Base-by-base conservation (phyloP, 768 basidiomycete species). In the Candolleomyces aberdarensis region DNA sequence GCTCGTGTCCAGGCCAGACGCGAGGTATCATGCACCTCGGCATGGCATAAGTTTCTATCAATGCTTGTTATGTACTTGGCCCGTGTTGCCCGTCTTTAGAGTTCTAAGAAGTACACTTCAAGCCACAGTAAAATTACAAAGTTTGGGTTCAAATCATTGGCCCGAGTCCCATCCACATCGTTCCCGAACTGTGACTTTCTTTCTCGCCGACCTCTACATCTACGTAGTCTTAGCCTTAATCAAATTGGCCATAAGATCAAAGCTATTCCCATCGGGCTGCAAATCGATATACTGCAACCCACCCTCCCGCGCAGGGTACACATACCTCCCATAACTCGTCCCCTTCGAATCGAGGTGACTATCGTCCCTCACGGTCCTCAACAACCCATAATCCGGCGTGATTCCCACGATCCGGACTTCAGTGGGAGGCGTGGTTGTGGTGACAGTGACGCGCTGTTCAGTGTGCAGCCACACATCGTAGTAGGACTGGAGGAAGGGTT, bases 251-350 rank as follows among this genome's bases (percentile, higher is more conserved):
- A 97, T 91, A 64, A 98, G 79, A 73, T 98, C 96, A 65, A 98
- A 98, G 67, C 93, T 93, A 71, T 99, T 99, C 54, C 95, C 94
- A 68, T 98, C 95, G 1, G 97, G 97, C 71, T 97, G 97, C 19
- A 99, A 74, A 73, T 99, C 95, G 56, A 98, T 88, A 69, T 83
- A 96, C 26, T 76, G 78, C 62, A 72, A 59, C 58, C 75, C 67
- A 44, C 69, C 65, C 29, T 46, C 46, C 17, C 62, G 61, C 22
- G 57, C 58, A 20, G 55, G 32, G 43, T 63, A 20, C 57, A 65
- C 51, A 46, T 62, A 58, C 40, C 57, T 56, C 40, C 39, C 54
- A 56, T 56, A 56, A 19, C 43, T 51, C 58, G 61, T 14, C 51
- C 39, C 32, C 10, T 20, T 55, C 47, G 55, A 26, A 43, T 48